A percentile compares a stretch with the other conserved stretches of the same genome.
These are phyloP conservation scores for Pouteria campechiana DNA, from an alignment of 179 eudicot genomes.

Conservation along the genomic window DNA sequence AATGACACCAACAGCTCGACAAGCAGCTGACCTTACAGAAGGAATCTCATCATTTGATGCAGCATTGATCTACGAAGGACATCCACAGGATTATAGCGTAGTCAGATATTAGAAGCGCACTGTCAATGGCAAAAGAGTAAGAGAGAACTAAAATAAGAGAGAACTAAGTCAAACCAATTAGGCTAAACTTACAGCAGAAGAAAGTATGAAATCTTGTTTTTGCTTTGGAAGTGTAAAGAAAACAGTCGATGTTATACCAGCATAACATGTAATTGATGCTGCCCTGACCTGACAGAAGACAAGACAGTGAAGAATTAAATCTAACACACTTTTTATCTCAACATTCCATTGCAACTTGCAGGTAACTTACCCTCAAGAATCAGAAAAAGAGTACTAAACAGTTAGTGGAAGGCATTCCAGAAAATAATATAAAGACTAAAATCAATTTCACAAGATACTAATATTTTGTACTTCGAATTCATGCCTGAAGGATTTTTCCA, in stretches of 20 bases:
- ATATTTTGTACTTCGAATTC: no score
- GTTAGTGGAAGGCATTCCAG: no score
- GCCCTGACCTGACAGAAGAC: conserved; percentile 61
- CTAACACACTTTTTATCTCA: no score
- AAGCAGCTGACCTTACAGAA: conserved; percentile 89
- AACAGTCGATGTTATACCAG: conserved; percentile 79
- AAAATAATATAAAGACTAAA: no score
- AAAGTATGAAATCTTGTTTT: conserved; percentile 51
- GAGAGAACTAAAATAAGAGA: background rate
- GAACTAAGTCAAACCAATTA: no score
- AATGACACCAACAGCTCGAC: conserved; percentile 94
- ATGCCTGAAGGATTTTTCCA: no score
- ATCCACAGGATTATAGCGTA: no score
- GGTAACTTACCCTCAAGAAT: no score
- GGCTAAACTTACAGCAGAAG: conserved; percentile 49
- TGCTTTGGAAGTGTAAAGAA: conserved; percentile 53
- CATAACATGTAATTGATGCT: conserved; percentile 88
- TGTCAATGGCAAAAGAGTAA: background rate
- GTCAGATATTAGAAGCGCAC: no score
- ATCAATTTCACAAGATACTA: no score
- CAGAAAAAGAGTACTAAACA: no score
- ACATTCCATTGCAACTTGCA: no score
- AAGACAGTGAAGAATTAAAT: conserved; percentile 3
- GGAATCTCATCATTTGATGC: conserved; percentile 65
- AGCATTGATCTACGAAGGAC: conserved; percentile 47